Percentiles rank a stretch among this genome's conserved stretches.
Conservation (phyloP, 495 filamentous ascomycete genomes). For the Penicillium odoratum region DNA sequence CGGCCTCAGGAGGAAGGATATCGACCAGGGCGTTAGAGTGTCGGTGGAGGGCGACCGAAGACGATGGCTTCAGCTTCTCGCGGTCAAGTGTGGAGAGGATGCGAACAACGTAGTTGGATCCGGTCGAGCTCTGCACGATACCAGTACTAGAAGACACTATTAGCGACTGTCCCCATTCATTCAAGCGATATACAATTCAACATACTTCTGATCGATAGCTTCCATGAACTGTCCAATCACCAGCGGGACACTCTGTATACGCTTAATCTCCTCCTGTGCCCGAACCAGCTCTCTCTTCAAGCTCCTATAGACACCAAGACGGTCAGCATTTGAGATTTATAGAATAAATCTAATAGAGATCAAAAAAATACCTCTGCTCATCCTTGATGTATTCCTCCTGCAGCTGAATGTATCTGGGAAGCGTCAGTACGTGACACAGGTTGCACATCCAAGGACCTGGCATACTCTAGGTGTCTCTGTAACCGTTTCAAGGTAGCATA, state of each 20-base stretch:
- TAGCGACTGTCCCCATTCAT: slow-evolving; percentile 16
- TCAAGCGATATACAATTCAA: background rate
- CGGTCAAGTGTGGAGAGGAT: slow-evolving; percentile 98
- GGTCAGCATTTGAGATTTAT: background rate
- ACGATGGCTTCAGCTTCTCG: slow-evolving; percentile 94
- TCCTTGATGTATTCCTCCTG: slow-evolving; percentile 99
- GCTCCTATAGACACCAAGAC: slow-evolving; percentile 57
- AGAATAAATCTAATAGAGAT: background rate
- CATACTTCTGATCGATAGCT: slow-evolving; percentile 98
- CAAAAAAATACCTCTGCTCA: slow-evolving; percentile 75
- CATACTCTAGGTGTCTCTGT: slow-evolving; percentile 91
- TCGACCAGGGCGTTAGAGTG: slow-evolving; percentile 99
- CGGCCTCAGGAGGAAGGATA: slow-evolving; percentile 95
- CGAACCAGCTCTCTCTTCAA: slow-evolving; percentile 95
- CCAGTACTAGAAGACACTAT: slow-evolving; percentile 67
- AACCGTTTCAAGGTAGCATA: slow-evolving; percentile 94
- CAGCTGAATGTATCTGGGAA: slow-evolving; percentile 81
- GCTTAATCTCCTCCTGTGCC: slow-evolving; percentile 98
- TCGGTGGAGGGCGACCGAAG: slow-evolving; percentile 93
- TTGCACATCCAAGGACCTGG: slow-evolving; percentile 1
- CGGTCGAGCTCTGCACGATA: slow-evolving; percentile 96
- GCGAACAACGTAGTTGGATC: slow-evolving; percentile 98
- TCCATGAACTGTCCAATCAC: slow-evolving; percentile 99
- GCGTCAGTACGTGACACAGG: slow-evolving; percentile 30
- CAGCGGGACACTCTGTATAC: slow-evolving; percentile 95